Conservation (phyloP, 2,329 filamentous ascomycete genomes). For the Sarocladium kiliense region DNA sequence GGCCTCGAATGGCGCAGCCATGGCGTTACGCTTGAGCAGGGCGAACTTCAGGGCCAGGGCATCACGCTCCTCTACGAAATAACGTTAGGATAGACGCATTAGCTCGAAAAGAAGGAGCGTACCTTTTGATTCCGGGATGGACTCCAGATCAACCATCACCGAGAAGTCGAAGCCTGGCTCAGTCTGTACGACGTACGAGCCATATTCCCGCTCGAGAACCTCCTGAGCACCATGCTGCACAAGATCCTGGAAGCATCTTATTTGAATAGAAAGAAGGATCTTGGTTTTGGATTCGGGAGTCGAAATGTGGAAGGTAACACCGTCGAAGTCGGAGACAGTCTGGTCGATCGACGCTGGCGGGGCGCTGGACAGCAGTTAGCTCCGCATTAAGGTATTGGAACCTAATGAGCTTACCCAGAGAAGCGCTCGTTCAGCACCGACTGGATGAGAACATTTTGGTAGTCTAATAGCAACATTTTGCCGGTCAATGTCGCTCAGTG, state of each 20-base stretch:
- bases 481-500: constrained; percentile 16
- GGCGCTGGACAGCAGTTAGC: constrained; percentile 55
- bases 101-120: constrained; percentile 12
- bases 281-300: constrained; percentile 91
- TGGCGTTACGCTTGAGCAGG: constrained; percentile 93
- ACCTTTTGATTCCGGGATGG: constrained; percentile 76
- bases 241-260: constrained; percentile 92
- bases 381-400: constrained; percentile 9
- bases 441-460: constrained; percentile 97
- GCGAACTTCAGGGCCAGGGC: constrained; percentile 83
- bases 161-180: constrained; percentile 97
- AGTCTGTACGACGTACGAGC: constrained; percentile 78
- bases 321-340: constrained; percentile 97
- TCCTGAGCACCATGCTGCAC: constrained; percentile 88
- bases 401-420: constrained; percentile 57
- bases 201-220: constrained; percentile 92
- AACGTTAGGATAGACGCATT: constrained; percentile 11
- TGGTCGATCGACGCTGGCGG: constrained; percentile 89
- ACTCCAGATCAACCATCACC: constrained; percentile 81
- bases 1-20: constrained; percentile 97
- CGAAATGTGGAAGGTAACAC: constrained; percentile 96
- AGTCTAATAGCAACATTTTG: constrained; percentile 90
- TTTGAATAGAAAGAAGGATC: constrained; percentile 89
- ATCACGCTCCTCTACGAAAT: constrained; percentile 67
- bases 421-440: constrained; percentile 93